Percentiles rank a stretch among this genome's conserved stretches.
Conservation (phyloP, 2,329 filamentous ascomycete species). For the Microcyclospora tardicrescens region DNA sequence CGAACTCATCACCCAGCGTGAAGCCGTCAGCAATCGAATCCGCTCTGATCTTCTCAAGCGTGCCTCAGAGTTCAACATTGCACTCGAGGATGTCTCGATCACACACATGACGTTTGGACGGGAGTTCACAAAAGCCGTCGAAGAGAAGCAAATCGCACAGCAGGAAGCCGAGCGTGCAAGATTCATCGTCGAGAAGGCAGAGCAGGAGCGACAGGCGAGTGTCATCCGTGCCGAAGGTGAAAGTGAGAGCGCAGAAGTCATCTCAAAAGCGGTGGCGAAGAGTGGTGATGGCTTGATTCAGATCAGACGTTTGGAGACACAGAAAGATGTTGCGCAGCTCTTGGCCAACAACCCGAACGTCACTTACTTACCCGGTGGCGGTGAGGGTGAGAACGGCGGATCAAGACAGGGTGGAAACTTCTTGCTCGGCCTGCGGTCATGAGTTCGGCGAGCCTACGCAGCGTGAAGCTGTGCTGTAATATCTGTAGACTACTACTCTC, state of each 20-base stretch:
- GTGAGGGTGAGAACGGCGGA: slow-evolving; percentile 45
- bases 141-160: slow-evolving; percentile 99
- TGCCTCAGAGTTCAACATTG: slow-evolving; percentile 95
- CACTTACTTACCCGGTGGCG: slow-evolving; percentile 74
- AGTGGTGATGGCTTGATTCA: slow-evolving; percentile 83
- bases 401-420: slow-evolving; percentile 42
- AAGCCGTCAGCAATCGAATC: slow-evolving; percentile 92
- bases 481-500: too few relatives aligned
- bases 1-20: slow-evolving; percentile 85
- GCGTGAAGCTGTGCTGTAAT: too few relatives aligned
- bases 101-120: slow-evolving; percentile 99
- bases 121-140: slow-evolving; percentile 96
- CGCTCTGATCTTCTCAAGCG: slow-evolving; percentile 82
- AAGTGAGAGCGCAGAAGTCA: slow-evolving; percentile 90
- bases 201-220: slow-evolving; percentile 97
- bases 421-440: slow-evolving; percentile 51
- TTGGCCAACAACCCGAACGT: slow-evolving; percentile 87
- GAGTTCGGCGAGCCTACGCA: slow-evolving; percentile 5
- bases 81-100: slow-evolving; percentile 95
- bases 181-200: slow-evolving; percentile 96
- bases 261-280: slow-evolving; percentile 86
- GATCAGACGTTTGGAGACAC: slow-evolving; percentile 95
- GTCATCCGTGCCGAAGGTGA: slow-evolving; percentile 97
- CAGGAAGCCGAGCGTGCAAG: slow-evolving; percentile 94
- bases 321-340: slow-evolving; percentile 86